phyloP scores from a whole-genome alignment of 805 yeast species.

The Candida nonsorbophila region DNA sequence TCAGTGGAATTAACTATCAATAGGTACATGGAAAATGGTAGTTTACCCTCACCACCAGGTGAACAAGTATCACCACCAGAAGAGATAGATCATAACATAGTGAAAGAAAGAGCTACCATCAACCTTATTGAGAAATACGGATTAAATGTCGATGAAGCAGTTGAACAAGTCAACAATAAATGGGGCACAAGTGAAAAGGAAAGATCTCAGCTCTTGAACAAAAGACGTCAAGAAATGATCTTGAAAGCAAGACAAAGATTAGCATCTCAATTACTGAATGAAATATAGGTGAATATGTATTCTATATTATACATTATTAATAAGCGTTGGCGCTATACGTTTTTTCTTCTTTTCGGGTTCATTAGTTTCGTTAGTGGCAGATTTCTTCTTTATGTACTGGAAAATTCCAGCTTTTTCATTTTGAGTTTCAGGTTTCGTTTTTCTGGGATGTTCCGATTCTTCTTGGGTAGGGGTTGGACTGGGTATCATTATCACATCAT shows the following conservation, averaged over 20 bases:
- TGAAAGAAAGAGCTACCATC: slow-evolving; percentile 19
- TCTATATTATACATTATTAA: not conserved
- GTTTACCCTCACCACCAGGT: slow-evolving; percentile 54
- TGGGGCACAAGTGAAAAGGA: slow-evolving; percentile 21
- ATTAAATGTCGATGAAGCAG: slow-evolving; percentile 21
- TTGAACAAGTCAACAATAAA: slow-evolving; percentile 24
- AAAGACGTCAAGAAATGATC: slow-evolving; percentile 37
- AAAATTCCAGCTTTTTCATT: no score
- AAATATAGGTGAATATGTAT: slow-evolving; percentile 6
- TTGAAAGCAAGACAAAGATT: slow-evolving; percentile 43
- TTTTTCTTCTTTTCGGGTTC: not conserved
- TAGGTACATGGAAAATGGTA: slow-evolving; percentile 55
- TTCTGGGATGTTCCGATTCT: no score
- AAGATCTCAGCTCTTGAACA: slow-evolving; percentile 14
- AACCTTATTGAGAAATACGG: slow-evolving; percentile 35
- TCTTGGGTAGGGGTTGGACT: no score
- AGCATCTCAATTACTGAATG: slow-evolving; percentile 30
- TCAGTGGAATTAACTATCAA: slow-evolving; percentile 80
- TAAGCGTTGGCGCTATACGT: not conserved
- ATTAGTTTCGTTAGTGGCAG: not conserved
- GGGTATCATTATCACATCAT: not conserved
- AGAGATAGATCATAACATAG: slow-evolving; percentile 10
- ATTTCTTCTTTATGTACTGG: no score
- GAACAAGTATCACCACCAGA: slow-evolving; percentile 11
- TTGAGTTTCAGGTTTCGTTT: no score